Evolutionary conservation across 345 rosid genomes (phyloP).

Genomic region (Melaleuca alternifolia): DNA sequence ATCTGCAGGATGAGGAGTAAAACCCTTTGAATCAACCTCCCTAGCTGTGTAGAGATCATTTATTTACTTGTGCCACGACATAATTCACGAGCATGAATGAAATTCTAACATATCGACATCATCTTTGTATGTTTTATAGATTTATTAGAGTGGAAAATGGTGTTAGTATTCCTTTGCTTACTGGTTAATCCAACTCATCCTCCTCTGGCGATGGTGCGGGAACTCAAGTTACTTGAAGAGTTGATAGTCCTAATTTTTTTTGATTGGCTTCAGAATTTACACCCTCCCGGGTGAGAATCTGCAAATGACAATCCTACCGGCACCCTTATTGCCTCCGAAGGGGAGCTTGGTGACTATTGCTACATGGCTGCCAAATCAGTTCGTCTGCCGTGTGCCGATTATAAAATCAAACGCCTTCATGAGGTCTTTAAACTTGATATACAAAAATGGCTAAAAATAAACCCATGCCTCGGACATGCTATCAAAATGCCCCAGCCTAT

Average conservation of each 20-base stretch:
- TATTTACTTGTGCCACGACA: neutral
- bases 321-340: conserved; percentile 82
- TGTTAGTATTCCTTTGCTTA: neutral
- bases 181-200: neutral
- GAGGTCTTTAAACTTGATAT: conserved; percentile 77
- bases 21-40: neutral
- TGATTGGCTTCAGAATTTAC: neutral
- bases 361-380: conserved; percentile 95
- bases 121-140: neutral
- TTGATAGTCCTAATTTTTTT: neutral
- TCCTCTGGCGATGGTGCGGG: neutral
- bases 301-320: conserved; percentile 47
- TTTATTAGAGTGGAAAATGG: neutral
- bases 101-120: neutral
- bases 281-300: neutral
- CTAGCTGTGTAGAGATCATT: neutral
- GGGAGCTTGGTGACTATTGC: conserved; percentile 89
- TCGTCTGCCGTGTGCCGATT: conserved; percentile 84
- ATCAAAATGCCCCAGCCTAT: conserved; percentile 62
- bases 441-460: conserved; percentile 66
- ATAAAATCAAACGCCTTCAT: conserved; percentile 50
- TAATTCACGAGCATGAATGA: neutral
- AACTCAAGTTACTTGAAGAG: neutral
- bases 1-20: neutral
- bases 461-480: conserved; percentile 77